Base-by-base conservation (phyloP, 106 monocot genomes). In the Acorus gramineus region DNA sequence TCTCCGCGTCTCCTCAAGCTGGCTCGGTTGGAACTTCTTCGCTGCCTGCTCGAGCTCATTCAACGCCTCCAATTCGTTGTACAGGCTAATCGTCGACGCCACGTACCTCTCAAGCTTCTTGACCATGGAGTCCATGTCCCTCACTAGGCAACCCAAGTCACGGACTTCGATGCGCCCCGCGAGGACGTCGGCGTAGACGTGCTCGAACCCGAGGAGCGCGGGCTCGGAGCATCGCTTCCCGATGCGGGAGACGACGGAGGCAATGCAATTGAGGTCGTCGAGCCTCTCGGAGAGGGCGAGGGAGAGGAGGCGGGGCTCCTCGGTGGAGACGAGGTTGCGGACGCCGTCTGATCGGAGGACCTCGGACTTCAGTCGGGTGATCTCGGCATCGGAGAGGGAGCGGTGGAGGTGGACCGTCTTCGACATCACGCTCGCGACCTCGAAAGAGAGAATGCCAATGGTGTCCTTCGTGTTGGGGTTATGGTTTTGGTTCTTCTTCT, bases 401-500 rank as follows among this genome's bases (percentile, higher is more conserved):
- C 66, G 73, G 66, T 95, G 77, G 51, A 90, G 82, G 11, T 76
- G 73, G 60, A 95, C 64, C 46, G 90, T 84, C 8, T 74, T 64
- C 0, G 87, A 82, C 90, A 90, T 87, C 42, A 82, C 67, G 49
- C 79, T 68, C 4, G 77, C 87, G 2, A 72, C 72, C 79, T 92
- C 92, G 69, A 84, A 87, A 44, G 87, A 71, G 48, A 87, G 84
- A 72, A 92, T 87, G 8, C 84, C 92, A 50, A 84, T 58, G 46
- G 47, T 12, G 46, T 28, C 28, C 28, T 28, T 28, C 28, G 28
- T 28, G 28, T 28, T 28, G 28, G 28, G 28, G 28, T 28, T 28
- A 28, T 28, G 28, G 28, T 28, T 28, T 28, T 28, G 28, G 28
- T 28, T 28, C 28, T 28, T 28, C 28, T 28, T 28, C 28, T 28